These are phyloP conservation scores for Neofusicoccum laricinum DNA, from an alignment of 2,329 filamentous ascomycete species.

Conservation along the genomic window DNA sequence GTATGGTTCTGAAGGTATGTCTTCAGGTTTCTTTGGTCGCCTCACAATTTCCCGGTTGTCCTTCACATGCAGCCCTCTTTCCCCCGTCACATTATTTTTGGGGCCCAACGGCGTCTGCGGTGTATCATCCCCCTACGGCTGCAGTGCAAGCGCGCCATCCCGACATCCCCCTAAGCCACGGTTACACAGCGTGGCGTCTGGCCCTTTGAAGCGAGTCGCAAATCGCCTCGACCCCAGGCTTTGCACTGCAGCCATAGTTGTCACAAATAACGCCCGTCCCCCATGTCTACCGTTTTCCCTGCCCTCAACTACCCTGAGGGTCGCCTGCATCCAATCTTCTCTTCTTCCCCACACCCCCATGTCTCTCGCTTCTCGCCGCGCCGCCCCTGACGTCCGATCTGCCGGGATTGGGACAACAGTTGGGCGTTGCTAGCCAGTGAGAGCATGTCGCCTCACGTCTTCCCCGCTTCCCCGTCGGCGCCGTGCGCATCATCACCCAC, in stretches of 20 bases:
- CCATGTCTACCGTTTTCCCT: neutral
- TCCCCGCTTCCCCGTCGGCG: conserved; percentile 9
- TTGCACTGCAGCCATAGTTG: conserved; percentile 11
- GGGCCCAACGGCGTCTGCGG: conserved; percentile 20
- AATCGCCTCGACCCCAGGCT: neutral
- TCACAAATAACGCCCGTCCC: conserved; percentile 6
- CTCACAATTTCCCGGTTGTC: conserved; percentile 12
- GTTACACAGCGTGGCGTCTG: conserved; percentile 9
- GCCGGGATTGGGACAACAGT: neutral
- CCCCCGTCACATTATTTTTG: conserved; percentile 10
- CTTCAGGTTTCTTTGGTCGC: conserved; percentile 8
- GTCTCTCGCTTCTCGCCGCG: conserved; percentile 11
- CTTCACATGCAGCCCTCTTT: conserved; percentile 10
- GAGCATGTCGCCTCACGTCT: neutral
- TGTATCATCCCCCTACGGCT: conserved; percentile 17
- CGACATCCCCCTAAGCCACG: conserved; percentile 11
- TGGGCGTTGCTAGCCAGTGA: neutral
- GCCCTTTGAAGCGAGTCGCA: neutral
- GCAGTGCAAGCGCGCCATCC: conserved; percentile 12
- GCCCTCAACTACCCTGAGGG: neutral
- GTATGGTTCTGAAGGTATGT: conserved; percentile 89
- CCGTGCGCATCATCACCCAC: conserved; percentile 2
- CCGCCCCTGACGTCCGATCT: conserved; percentile 11
- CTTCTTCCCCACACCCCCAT: neutral
- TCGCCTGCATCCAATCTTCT: neutral